A percentile compares a stretch with the other conserved stretches of the same genome.
Conservation (phyloP, 2,329 filamentous ascomycete species). For the Boeremia lycopersici region DNA sequence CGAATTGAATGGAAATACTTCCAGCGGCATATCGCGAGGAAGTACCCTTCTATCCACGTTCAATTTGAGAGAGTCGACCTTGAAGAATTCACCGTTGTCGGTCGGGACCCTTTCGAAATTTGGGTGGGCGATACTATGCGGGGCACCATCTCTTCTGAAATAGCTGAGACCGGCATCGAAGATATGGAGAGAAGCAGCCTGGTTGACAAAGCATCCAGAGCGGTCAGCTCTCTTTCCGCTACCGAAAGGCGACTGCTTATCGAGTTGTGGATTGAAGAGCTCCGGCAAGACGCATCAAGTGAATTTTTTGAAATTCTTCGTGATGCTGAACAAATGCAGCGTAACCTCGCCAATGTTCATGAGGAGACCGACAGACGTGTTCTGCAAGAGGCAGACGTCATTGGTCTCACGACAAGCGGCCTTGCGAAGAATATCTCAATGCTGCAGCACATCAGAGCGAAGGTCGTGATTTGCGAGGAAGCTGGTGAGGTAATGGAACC, state of each 20-base stretch:
- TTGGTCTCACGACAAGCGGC: conserved; percentile 66
- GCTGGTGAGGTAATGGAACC: conserved; percentile 72
- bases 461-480: conserved; percentile 70
- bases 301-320: too few species aligned
- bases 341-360: conserved; percentile 29
- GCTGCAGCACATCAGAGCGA: conserved; percentile 57
- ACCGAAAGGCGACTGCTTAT: too few species aligned
- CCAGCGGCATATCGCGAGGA: conserved; percentile 14
- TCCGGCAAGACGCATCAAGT: too few species aligned
- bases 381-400: conserved; percentile 54
- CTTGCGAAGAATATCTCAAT: conserved; percentile 61
- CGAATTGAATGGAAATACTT: conserved; percentile 27
- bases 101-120: conserved; percentile 32
- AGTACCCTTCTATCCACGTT: conserved; percentile 22
- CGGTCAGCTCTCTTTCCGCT: conserved; percentile 18
- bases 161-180: too few species aligned
- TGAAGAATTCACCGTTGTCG: conserved; percentile 24
- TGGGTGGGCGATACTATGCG: conserved; percentile 16
- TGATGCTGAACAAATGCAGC: too few species aligned
- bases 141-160: neutral
- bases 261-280: neutral
- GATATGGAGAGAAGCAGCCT: neutral
- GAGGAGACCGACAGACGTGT: conserved; percentile 50
- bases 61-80: conserved; percentile 27
- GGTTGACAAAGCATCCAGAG: conserved; percentile 11